Evolutionary conservation across 306 rosid species (phyloP).

Genomic region (Sophora flavescens): DNA sequence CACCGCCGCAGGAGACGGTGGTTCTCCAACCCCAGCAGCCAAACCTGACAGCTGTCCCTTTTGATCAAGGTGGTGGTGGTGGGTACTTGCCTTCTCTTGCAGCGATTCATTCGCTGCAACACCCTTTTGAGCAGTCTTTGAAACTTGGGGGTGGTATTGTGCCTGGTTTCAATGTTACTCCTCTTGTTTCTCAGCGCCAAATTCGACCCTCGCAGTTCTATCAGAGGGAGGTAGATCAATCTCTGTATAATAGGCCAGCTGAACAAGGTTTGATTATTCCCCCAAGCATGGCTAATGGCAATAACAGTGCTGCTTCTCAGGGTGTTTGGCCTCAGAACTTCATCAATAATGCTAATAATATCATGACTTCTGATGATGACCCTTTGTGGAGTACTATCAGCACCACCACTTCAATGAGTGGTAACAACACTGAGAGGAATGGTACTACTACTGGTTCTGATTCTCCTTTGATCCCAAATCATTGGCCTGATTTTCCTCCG

Average conservation of each 20-base stretch:
- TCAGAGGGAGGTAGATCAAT: constrained; percentile 34
- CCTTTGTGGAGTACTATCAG: constrained; percentile 58
- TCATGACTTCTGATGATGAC: constrained; percentile 24
- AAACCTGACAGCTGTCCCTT: constrained; percentile 28
- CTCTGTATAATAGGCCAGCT: constrained; percentile 19
- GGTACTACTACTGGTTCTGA: background rate
- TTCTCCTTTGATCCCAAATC: constrained; percentile 48
- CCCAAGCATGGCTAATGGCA: constrained; percentile 5
- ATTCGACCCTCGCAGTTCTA: constrained; percentile 42
- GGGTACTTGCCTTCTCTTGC: constrained; percentile 57
- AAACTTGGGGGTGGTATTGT: constrained; percentile 39
- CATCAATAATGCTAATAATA: constrained; percentile 24
- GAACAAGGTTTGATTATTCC: constrained; percentile 44
- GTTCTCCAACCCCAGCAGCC: constrained; percentile 34
- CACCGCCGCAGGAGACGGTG: background rate
- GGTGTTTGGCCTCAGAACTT: constrained; percentile 54
- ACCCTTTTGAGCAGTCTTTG: constrained; percentile 38
- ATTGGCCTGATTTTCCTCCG: constrained; percentile 58
- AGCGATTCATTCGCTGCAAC: constrained; percentile 47
- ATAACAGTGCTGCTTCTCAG: constrained; percentile 10
- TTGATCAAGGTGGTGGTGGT: constrained; percentile 42
- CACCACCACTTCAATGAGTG: constrained; percentile 33
- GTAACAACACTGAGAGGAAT: constrained; percentile 18
- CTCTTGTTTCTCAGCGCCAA: constrained; percentile 43
- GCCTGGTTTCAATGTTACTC: constrained; percentile 52